Conservation (phyloP, 2,329 filamentous ascomycete species). For the Xylaria sp. region DNA sequence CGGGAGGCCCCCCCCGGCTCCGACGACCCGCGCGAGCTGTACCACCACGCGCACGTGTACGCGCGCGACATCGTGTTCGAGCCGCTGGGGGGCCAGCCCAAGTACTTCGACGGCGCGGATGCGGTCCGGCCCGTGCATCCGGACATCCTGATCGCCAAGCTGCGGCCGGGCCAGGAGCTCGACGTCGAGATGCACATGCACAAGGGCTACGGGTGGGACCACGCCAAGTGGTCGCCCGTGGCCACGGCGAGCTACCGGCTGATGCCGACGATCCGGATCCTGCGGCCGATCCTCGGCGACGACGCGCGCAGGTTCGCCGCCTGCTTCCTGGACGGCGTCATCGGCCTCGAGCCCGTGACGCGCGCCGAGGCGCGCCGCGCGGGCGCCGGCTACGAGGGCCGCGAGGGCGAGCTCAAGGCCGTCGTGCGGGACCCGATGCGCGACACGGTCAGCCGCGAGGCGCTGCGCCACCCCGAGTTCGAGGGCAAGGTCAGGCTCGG, state of each 20-base stretch:
- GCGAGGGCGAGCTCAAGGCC: conserved; percentile 81
- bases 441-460: conserved; percentile 94
- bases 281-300: conserved; percentile 77
- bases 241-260: conserved; percentile 93
- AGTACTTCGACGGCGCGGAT: conserved; percentile 69
- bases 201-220: conserved; percentile 91
- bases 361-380: conserved; percentile 61
- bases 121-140: conserved; percentile 81
- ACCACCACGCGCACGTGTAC: conserved; percentile 83
- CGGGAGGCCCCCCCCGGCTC: conserved; percentile 70
- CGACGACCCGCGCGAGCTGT: conserved; percentile 81
- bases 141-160: conserved; percentile 90
- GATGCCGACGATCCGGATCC: conserved; percentile 84
- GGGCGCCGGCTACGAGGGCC: conserved; percentile 70
- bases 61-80: conserved; percentile 76
- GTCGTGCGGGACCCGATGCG: conserved; percentile 87
- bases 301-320: conserved; percentile 87
- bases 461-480: conserved; percentile 88
- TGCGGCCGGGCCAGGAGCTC: conserved; percentile 88
- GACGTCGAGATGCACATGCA: conserved; percentile 89
- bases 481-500: conserved; percentile 94
- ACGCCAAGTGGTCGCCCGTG: conserved; percentile 96
- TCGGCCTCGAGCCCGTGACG: conserved; percentile 75
- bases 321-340: conserved; percentile 90
- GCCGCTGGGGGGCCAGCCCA: conserved; percentile 71